Conservation (phyloP, 805 yeast genomes). For the Kregervanrija delftensis region DNA sequence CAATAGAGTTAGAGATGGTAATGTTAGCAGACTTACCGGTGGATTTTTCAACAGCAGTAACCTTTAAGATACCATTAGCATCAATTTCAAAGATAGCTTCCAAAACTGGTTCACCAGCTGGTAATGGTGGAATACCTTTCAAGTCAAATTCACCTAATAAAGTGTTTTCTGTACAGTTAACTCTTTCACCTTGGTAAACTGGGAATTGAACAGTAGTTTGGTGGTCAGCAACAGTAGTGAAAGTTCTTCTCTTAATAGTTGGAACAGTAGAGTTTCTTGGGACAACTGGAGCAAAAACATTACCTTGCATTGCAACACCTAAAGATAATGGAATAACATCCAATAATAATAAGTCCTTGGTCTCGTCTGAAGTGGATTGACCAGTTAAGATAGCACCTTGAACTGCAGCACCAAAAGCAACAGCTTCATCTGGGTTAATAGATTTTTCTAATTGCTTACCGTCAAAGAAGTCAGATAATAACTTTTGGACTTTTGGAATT, state of each 20-base stretch:
- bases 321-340: constrained; percentile 98
- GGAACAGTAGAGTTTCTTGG: constrained; percentile 99
- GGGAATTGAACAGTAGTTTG: constrained; percentile 99
- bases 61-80: constrained; percentile 99
- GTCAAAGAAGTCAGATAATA: constrained; percentile 89
- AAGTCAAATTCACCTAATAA: constrained; percentile 97
- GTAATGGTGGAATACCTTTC: constrained; percentile 96
- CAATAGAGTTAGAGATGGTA: constrained; percentile 98
- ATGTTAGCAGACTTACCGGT: constrained; percentile 98
- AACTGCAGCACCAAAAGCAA: constrained; percentile 99
- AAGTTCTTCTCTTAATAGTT: constrained; percentile 97
- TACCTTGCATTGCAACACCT: constrained; percentile 99
- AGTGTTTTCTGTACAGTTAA: constrained; percentile 96
- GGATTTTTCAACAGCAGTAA: constrained; percentile 96
- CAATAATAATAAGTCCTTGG: constrained; percentile 90
- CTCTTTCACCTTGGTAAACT: constrained; percentile 99
- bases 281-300: constrained; percentile 96
- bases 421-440: constrained; percentile 99
- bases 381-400: constrained; percentile 99
- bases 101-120: constrained; percentile 98
- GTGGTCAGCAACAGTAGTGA: constrained; percentile 98
- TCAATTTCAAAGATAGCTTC: constrained; percentile 99
- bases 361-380: constrained; percentile 80
- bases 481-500: constrained; percentile 96
- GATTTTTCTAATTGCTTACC: constrained; percentile 96